Evolutionary conservation across 2,329 filamentous ascomycete species (phyloP).

Genomic region (Alternaria atra): DNA sequence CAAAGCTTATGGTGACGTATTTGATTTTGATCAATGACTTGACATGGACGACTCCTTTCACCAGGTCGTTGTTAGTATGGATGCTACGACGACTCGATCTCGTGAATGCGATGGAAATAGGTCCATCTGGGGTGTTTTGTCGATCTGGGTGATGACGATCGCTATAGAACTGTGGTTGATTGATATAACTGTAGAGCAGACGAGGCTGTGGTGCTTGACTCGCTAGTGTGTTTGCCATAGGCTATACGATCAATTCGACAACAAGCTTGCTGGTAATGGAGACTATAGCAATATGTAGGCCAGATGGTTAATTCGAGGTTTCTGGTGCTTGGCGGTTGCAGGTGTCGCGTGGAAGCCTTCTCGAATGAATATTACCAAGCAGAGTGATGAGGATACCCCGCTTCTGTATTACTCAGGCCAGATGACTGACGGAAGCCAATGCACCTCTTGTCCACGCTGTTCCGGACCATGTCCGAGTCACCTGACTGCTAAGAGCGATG

Average conservation of each 20-base stretch:
- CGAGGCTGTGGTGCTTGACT: constrained; percentile 15
- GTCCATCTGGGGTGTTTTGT: constrained; percentile 26
- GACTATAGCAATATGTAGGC: neutral
- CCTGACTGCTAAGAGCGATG: neutral
- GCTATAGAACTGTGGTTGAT: constrained; percentile 27
- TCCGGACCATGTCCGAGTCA: neutral
- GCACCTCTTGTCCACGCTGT: constrained; percentile 8
- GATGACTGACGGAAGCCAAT: constrained; percentile 19
- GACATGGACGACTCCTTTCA: constrained; percentile 31
- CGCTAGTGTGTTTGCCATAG: constrained; percentile 15
- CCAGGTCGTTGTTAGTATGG: constrained; percentile 31
- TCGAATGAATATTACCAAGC: constrained; percentile 3
- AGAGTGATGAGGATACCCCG: constrained; percentile 20
- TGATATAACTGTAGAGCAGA: constrained; percentile 27
- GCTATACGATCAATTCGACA: neutral
- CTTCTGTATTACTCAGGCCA: constrained; percentile 12
- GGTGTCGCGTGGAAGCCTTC: constrained; percentile 3
- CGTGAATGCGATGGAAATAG: constrained; percentile 28
- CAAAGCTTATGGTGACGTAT: constrained; percentile 26
- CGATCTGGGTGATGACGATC: constrained; percentile 29
- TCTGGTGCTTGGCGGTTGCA: constrained; percentile 1
- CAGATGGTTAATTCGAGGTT: neutral
- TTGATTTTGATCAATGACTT: constrained; percentile 22
- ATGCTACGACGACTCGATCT: constrained; percentile 26
- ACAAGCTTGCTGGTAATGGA: neutral